Base-by-base conservation (phyloP, 2,329 filamentous ascomycete species). In the Aspergillus eucalypticola region DNA sequence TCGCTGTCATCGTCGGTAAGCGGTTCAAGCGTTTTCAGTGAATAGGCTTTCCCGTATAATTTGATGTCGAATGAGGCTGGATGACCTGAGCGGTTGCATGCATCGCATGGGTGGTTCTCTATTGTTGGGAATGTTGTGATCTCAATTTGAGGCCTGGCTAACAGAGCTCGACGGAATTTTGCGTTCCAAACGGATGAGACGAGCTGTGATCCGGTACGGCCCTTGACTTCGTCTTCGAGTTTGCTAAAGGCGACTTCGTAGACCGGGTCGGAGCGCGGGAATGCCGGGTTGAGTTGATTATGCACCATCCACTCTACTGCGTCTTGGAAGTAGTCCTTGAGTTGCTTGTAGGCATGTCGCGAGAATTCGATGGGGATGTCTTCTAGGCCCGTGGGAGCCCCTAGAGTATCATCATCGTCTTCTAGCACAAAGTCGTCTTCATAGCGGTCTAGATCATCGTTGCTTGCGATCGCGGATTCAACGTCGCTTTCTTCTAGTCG, bases 251-350 rank as follows among this genome's bases (percentile, higher is more conserved):
- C 87, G 25, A 90, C 80, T 11, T 76, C 69, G 73, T 92, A 95
- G 11, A 92, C 78, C 7, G 84, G 80, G 61, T 90, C 85, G 5
- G 83, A 77, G 17, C 83, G 82, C 10, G 83, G 77, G 67, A 92
- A 93, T 0, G 81, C 85, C 0, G 90, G 90, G 65, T 92, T 89
- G 54, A 95, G 82, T 66, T 89, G 88, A 70, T 90, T 90, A 68
- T 92, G 89, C 2, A 94, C 87, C 76, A 93, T 88, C 90, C 90
- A 94, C 71, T 92, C 89, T 2, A 94, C 81, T 0, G 86, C 88
- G 67, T 88, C 86, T 51, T 84, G 85, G 77, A 94, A 94, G 53
- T 92, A 85, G 41, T 91, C 87, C 64, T 87, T 88, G 0, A 88
- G 78, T 54, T 89, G 89, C 66, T 88, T 87, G 63, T 87, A 86